Conservation (phyloP, 805 yeast genomes). For the Hyphopichia homilentoma region DNA sequence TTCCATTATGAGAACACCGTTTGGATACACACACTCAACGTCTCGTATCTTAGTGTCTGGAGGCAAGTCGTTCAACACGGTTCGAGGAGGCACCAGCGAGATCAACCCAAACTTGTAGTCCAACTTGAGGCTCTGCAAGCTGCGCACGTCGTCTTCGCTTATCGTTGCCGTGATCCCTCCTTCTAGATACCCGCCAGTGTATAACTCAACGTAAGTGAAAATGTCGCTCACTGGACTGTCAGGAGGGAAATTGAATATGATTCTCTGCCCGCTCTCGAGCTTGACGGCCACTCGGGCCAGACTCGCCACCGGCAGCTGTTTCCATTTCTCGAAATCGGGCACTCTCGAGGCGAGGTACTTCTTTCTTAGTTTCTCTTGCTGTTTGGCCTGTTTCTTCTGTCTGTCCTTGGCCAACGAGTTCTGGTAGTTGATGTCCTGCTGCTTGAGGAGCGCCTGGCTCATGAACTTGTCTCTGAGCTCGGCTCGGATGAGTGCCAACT, state of each 20-base stretch:
- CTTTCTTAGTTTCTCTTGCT: constrained; percentile 28
- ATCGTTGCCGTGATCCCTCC: constrained; percentile 13
- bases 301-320: constrained; percentile 10
- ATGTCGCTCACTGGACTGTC: constrained; percentile 25
- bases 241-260: constrained; percentile 32
- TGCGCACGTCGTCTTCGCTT: constrained; percentile 17
- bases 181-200: constrained; percentile 39
- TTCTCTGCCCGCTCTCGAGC: constrained; percentile 58
- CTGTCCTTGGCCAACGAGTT: constrained; percentile 67
- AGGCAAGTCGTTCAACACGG: constrained; percentile 20
- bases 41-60: constrained; percentile 52
- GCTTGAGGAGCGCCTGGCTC: constrained; percentile 54
- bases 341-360: constrained; percentile 32
- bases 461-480: constrained; percentile 61
- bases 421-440: constrained; percentile 77
- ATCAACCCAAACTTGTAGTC: constrained; percentile 27
- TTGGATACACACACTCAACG: constrained; percentile 48
- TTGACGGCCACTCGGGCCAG: constrained; percentile 68
- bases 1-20: constrained; percentile 54
- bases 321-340: constrained; percentile 19
- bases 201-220: constrained; percentile 32
- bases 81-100: constrained; percentile 39
- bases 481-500: constrained; percentile 54
- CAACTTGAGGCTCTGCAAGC: constrained; percentile 21
- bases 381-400: constrained; percentile 35